Evolutionary conservation across 192 early-diverging fungal genomes (phyloP), one percentile per base, ranked within the genome.

Genomic region (Backusella tarrabulga): DNA sequence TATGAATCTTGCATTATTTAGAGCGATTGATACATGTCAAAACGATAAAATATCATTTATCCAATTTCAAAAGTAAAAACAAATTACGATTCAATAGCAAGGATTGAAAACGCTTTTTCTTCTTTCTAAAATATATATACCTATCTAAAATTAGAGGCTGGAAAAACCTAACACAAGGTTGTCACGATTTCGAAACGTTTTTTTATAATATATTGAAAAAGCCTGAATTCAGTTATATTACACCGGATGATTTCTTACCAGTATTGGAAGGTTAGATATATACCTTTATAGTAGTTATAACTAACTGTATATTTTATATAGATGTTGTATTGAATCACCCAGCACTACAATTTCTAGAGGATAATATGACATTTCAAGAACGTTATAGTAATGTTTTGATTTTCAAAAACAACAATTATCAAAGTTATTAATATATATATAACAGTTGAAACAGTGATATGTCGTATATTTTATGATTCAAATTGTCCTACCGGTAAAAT

Each of bases 271-370:
- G 82, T 80, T 75, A 52, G 4, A 23, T 29, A 19, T 3, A 68
- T 17, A 17, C 2, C 5, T 4, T 3, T 34, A 67, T 67, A 67
- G 29, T 66, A 21, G 9, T 32, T 11, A 40, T 7, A 6, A 32
- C 32, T 34, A 19, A 67, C 0, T 19, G 23, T 1, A 0, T 36
- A 15, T 40, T 11, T 38, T 36, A 19, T 42, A 15, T 73, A 83
- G 83, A 98, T 73, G 88, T 99, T 29, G 88, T 95, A 21, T 84
- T 91, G 63, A 90, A 93, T 75, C 95, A 99, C 75, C 94, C 92
- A 42, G 96, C 94, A 36, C 85, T 99, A 36, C 93, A 94, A 81
- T 98, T 97, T 79, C 81, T 99, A 60, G 86, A 91, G 11, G 85
- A 88, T 38, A 91, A 96, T 80, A 85, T 90, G 21, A 88, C 95